Base-by-base conservation (phyloP, 352 stramenopile species). In the Globisporangium barbulae region DNA sequence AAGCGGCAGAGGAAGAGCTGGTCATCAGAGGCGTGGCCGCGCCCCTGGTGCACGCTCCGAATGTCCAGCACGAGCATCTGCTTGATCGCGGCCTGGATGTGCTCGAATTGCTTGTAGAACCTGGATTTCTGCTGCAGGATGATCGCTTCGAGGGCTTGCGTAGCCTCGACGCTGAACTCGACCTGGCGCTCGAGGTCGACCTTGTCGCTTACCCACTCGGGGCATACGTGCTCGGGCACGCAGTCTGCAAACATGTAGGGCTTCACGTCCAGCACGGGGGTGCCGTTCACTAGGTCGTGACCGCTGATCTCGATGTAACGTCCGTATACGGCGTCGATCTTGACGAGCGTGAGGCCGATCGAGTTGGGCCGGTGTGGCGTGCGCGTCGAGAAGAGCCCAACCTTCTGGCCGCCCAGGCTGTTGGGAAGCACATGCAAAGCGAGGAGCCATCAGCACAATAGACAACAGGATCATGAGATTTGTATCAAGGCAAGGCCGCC, bases 261-360 rank as follows among this genome's bases (percentile, higher is more conserved):
- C 76, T 99, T 99, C 55, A 99, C 92, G 71, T 99, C 97, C 21
- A 99, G 76, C 35, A 99, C 89, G 0, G 97, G 97, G 25, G 97
- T 99, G 55, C 96, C 97, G 73, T 99, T 88, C 50, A 98, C 86
- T 8, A 98, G 83, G 69, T 98, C 95, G 52, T 98, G 85, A 37
- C 94, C 94, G 59, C 90, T 92, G 65, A 98, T 93, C 44, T 97
- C 83, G 50, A 98, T 90, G 49, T 70, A 84, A 17, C 81, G 79
- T 55, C 83, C 75, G 63, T 90, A 72, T 33, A 97, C 81, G 17
- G 74, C 74, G 58, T 98, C 92, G 50, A 98, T 87, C 71, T 93
- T 96, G 67, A 95, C 94, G 33, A 96, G 75, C 1, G 85, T 91
- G 39, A 98, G 74, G 0, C 96, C 97, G 48, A 99, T 90, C 0